Conservation (phyloP, 208 protist species). For the Leishmania mexicana region DNA sequence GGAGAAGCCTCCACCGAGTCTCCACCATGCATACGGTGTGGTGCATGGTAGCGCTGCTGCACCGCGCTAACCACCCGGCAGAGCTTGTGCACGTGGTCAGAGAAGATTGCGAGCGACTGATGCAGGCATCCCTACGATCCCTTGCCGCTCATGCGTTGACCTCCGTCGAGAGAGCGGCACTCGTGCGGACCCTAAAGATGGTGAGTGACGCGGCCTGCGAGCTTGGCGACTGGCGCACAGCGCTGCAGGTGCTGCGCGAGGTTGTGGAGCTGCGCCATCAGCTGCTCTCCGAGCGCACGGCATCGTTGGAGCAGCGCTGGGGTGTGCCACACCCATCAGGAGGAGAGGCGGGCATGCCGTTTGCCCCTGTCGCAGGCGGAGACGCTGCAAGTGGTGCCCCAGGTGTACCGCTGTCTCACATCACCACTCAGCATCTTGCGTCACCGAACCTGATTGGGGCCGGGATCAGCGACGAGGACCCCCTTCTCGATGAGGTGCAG, state of each 20-base stretch:
- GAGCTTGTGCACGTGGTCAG: slow-evolving; percentile 20
- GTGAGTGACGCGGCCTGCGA: slow-evolving; percentile 47
- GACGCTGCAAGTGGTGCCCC: background rate
- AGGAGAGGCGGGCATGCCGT: background rate
- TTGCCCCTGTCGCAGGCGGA: background rate
- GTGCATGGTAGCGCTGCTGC: slow-evolving; percentile 46
- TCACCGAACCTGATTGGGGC: background rate
- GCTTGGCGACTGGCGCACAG: slow-evolving; percentile 50
- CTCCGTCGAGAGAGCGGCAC: slow-evolving; percentile 17
- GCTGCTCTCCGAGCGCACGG: slow-evolving; percentile 6
- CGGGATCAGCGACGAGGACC: background rate
- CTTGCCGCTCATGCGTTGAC: slow-evolving; percentile 7
- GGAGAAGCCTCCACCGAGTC: slow-evolving; percentile 46
- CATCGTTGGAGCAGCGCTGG: slow-evolving; percentile 9
- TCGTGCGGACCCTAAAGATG: slow-evolving; percentile 24
- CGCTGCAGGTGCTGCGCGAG: slow-evolving; percentile 37
- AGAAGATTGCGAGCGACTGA: slow-evolving; percentile 26
- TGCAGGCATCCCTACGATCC: slow-evolving; percentile 16
- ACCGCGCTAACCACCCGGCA: slow-evolving; percentile 8
- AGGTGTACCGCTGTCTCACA: background rate
- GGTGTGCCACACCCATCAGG: slow-evolving; percentile 1
- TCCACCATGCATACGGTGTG: slow-evolving; percentile 42
- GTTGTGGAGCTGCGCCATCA: slow-evolving; percentile 33
- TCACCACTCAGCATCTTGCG: background rate
- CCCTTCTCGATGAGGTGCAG: slow-evolving; percentile 6